Base-by-base conservation (phyloP, 1,139 yeast species). In the Tardiomyces digboiensis region DNA sequence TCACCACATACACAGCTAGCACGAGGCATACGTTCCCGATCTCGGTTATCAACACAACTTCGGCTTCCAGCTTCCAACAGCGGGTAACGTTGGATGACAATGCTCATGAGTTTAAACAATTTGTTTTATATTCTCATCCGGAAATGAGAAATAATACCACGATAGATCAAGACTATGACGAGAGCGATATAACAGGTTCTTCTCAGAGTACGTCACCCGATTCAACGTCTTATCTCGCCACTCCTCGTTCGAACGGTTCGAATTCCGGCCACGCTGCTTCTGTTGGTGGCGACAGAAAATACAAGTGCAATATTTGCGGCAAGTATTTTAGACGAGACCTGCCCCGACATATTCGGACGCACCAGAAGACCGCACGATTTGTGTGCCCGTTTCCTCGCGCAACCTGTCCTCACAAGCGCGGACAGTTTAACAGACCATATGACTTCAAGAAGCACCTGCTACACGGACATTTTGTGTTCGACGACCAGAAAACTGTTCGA, bases 401-500 rank as follows among this genome's bases (percentile, higher is more conserved):
- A 18, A 65, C 65, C 44, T 80, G 87, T 57, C 66, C 72, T 12
- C 86, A 80, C 59, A 78, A 74, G 55, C 71, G 80, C 40, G 82
- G 81, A 19, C 74, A 67, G 51, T 80, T 80, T 62, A 80, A 80
- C 62, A 67, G 87, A 39, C 84, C 82, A 2, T 80, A 80, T 56
- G 87, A 80, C 58, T 79, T 69, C 62, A 80, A 80, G 56, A 80
- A 80, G 54, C 87, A 80, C 57, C 62, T 80, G 49, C 64, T 80
- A 38, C 82, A 80, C 56, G 69, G 75, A 42, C 87, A 80, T 53
- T 80, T 80, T 56, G 62, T 60, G 41, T 80, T 78, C 57, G 71
- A 75, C 48, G 69, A 71, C 7, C 64, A 66, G 33, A 54, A 55
- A 38, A 47, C 45, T 33, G 74, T 74, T 8, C 72, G 73, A 41